Percentiles rank a stretch among this genome's conserved stretches.
phyloP scores from a whole-genome alignment of 257 asterid genomes.

The Fraxinus quadrangulata region DNA sequence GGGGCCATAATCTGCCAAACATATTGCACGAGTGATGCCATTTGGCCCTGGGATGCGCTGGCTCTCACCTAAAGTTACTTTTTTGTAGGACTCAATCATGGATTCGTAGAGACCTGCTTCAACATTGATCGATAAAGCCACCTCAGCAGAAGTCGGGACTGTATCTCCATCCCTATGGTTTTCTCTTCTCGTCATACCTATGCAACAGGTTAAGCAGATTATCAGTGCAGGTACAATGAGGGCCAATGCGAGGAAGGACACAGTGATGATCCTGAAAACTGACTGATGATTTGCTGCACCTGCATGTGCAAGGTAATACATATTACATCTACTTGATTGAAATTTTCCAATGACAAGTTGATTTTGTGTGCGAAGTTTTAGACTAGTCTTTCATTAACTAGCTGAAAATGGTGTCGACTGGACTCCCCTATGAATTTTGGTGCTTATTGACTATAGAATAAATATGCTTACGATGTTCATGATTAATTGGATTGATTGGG shows the following conservation, averaged over 20 bases:
- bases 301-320: conserved; percentile 1
- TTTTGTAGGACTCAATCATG: conserved; percentile 63
- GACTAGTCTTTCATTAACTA: not conserved
- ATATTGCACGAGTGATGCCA: conserved; percentile 68
- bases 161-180: conserved; percentile 7
- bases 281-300: conserved; percentile 25
- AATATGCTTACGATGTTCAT: too few species aligned
- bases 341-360: not conserved
- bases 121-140: conserved; percentile 4
- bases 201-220: conserved; percentile 36
- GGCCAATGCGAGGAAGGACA: conserved; percentile 23
- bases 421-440: not conserved
- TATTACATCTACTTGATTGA: not conserved
- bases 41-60: conserved; percentile 62
- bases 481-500: too few species aligned
- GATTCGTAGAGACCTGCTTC: conserved; percentile 54
- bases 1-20: conserved; percentile 62
- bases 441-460: not conserved
- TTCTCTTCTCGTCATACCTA: conserved; percentile 31
- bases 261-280: conserved; percentile 36
- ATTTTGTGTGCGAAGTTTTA: not conserved
- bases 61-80: conserved; percentile 69
- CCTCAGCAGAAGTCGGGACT: conserved; percentile 22
- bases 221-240: conserved; percentile 39
- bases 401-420: not conserved